A percentile compares a stretch with the other conserved stretches of the same genome.
phyloP scores from a whole-genome alignment of 108 stramenopile species.

The Skeletonema tropicum region DNA sequence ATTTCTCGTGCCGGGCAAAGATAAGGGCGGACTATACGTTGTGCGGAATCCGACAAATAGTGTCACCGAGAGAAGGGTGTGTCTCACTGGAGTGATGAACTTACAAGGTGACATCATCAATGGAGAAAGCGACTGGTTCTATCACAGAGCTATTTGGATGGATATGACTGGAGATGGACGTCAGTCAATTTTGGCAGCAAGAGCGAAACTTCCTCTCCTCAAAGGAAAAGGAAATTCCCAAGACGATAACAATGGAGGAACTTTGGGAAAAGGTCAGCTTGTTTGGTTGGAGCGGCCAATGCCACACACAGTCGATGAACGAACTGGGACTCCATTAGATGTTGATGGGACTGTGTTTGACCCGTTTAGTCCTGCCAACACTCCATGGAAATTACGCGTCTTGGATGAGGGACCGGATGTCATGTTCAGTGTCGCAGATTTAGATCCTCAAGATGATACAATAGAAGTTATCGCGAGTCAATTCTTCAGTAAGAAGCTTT shows the following conservation, averaged over 20 bases:
- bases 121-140: slow-evolving; percentile 85
- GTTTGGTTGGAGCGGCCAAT: slow-evolving; percentile 87
- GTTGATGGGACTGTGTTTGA: slow-evolving; percentile 82
- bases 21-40: slow-evolving; percentile 91
- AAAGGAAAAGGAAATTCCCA: slow-evolving; percentile 23
- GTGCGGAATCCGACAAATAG: slow-evolving; percentile 72
- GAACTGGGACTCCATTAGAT: slow-evolving; percentile 78
- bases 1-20: slow-evolving; percentile 93
- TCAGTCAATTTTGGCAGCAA: slow-evolving; percentile 88
- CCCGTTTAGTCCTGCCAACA: slow-evolving; percentile 70
- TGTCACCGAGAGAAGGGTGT: slow-evolving; percentile 65
- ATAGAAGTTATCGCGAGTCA: slow-evolving; percentile 92
- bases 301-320: slow-evolving; percentile 64
- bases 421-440: slow-evolving; percentile 93
- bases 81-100: slow-evolving; percentile 56
- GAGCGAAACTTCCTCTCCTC: slow-evolving; percentile 67
- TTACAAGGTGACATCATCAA: slow-evolving; percentile 28
- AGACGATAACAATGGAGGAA: slow-evolving; percentile 4
- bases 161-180: slow-evolving; percentile 90
- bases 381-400: slow-evolving; percentile 86
- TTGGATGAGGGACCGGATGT: slow-evolving; percentile 94
- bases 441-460: slow-evolving; percentile 85
- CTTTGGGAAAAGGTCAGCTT: slow-evolving; percentile 63
- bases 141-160: slow-evolving; percentile 92
- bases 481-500: slow-evolving; percentile 85